Percentiles rank a stretch among this genome's conserved stretches.
Evolutionary conservation across 345 rosid genomes (phyloP).

Genomic region (Luvunga scandens): DNA sequence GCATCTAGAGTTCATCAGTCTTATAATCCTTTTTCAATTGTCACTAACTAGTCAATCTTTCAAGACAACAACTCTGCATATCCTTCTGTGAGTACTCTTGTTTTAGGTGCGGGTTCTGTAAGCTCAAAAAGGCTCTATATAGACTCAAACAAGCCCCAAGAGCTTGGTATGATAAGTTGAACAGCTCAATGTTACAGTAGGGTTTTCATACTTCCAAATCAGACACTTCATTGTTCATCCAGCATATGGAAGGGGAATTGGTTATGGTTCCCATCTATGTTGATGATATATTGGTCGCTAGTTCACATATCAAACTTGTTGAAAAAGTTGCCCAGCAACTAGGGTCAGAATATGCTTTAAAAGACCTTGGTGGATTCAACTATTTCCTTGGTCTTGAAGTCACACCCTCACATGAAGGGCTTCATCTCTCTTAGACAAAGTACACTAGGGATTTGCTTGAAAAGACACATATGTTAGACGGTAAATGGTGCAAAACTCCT

Average conservation of each 20-base stretch:
- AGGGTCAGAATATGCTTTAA: not conserved
- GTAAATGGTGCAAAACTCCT: no score
- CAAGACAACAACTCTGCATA: no score
- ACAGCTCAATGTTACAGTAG: not conserved
- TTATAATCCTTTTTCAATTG: no score
- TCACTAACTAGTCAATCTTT: no score
- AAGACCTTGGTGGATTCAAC: no score
- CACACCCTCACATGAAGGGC: no score
- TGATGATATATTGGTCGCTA: not conserved
- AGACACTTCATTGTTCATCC: not conserved
- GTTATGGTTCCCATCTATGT: not conserved
- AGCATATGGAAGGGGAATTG: not conserved
- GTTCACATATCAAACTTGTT: fast-evolving
- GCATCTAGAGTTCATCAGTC: no score
- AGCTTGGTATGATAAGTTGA: not conserved
- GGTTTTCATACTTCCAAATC: not conserved
- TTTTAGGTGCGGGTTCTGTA: no score
- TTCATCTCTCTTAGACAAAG: no score
- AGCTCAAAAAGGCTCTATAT: not conserved
- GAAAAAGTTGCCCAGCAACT: not conserved
- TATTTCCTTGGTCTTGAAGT: no score
- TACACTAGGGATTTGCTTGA: no score
- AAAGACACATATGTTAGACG: fast-evolving
- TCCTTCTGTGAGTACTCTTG: no score
- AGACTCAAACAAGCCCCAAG: not conserved